A percentile compares a stretch with the other conserved stretches of the same genome.
phyloP scores from a whole-genome alignment of 1,284 basidiomycete genomes.

The Apiotrichum gamsii region DNA sequence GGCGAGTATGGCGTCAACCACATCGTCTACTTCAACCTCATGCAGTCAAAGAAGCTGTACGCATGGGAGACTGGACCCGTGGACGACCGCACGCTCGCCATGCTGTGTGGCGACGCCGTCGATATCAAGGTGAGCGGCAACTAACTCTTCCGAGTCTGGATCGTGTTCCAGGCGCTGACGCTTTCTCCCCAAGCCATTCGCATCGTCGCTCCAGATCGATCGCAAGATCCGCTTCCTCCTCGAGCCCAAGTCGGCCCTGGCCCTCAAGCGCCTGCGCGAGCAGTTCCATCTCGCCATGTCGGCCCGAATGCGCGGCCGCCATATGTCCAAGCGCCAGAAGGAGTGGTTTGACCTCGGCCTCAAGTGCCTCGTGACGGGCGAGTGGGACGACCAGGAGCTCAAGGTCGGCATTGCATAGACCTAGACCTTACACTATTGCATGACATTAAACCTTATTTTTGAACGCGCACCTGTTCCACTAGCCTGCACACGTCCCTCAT shows the following conservation, averaged over 20 bases:
- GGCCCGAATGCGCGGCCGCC: slow-evolving; percentile 55
- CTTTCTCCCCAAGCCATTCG: no score
- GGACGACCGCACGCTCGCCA: slow-evolving; percentile 72
- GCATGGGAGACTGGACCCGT: slow-evolving; percentile 95
- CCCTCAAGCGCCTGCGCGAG: slow-evolving; percentile 70
- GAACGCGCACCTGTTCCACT: no score
- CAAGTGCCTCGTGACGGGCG: slow-evolving; percentile 47
- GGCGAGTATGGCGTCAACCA: slow-evolving; percentile 68
- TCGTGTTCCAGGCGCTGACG: no score
- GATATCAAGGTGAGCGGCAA: slow-evolving; percentile 68
- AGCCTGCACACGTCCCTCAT: no score
- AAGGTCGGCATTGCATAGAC: slow-evolving; percentile 16
- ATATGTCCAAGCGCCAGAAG: slow-evolving; percentile 57
- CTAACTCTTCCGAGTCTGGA: neutral
- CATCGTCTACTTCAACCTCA: slow-evolving; percentile 81
- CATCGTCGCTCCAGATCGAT: slow-evolving; percentile 71
- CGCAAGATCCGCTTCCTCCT: slow-evolving; percentile 73
- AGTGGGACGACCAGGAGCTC: slow-evolving; percentile 18
- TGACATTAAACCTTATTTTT: neutral
- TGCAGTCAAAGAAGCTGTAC: slow-evolving; percentile 60
- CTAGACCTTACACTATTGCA: neutral
- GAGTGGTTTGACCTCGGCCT: slow-evolving; percentile 67
- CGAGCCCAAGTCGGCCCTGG: slow-evolving; percentile 65
- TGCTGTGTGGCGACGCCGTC: slow-evolving; percentile 77
- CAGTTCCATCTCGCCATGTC: slow-evolving; percentile 62